Conservation (phyloP, 176 grass and related monocot genomes). For the Triticum monococcum region DNA sequence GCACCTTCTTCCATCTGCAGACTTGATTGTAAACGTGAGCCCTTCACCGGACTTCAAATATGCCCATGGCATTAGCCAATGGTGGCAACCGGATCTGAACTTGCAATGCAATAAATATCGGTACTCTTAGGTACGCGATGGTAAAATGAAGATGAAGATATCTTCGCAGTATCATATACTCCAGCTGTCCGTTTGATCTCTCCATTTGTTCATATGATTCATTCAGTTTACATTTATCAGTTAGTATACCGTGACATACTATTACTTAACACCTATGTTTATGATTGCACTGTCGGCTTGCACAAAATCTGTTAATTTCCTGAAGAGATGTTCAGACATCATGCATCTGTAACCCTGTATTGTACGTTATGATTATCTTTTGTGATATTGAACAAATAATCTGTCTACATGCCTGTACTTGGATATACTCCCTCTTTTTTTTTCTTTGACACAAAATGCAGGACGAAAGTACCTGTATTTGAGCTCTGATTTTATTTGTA, state of each 20-base stretch:
- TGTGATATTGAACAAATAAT: background rate
- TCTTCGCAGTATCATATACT: background rate
- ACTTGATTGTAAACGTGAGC: slow-evolving; percentile 68
- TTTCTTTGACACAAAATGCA: background rate
- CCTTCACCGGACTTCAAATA: slow-evolving; percentile 67
- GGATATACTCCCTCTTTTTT: background rate
- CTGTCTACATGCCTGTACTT: background rate
- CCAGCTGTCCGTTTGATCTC: background rate
- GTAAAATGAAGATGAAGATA: slow-evolving; percentile 9
- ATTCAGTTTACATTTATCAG: background rate
- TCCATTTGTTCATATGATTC: slow-evolving; percentile 23
- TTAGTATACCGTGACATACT: background rate
- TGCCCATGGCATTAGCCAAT: slow-evolving; percentile 90
- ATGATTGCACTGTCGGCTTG: background rate
- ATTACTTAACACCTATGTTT: slow-evolving; percentile 14
- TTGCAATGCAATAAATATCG: slow-evolving; percentile 64
- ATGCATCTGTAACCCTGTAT: background rate
- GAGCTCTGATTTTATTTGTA: background rate
- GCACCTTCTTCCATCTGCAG: slow-evolving; percentile 91
- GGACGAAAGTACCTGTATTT: background rate
- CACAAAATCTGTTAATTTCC: background rate
- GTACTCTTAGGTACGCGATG: slow-evolving; percentile 38
- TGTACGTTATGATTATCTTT: background rate
- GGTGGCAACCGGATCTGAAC: slow-evolving; percentile 74
- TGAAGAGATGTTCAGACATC: background rate